These are phyloP conservation scores for Chalara sp. DNA, from an alignment of 2,329 filamentous ascomycete genomes.

Conservation along the genomic window DNA sequence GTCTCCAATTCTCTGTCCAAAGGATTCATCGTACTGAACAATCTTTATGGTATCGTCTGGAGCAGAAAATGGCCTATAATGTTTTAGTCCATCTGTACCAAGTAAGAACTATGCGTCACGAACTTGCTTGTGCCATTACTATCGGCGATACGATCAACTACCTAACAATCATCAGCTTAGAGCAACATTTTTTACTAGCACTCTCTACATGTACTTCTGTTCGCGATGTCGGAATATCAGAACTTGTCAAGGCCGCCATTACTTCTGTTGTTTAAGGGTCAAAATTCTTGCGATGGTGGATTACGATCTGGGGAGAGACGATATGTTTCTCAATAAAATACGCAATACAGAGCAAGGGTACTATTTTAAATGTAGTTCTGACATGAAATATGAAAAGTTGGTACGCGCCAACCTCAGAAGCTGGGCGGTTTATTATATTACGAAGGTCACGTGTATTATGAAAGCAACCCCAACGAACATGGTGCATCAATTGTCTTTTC, in stretches of 20 bases:
- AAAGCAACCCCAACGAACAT: no score
- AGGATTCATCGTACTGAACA: constrained; percentile 31
- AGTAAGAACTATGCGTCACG: background rate
- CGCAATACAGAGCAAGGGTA: no score
- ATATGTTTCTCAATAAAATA: no score
- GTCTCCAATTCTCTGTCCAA: constrained; percentile 29
- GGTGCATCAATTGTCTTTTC: no score
- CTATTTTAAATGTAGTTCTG: no score
- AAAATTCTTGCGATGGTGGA: no score
- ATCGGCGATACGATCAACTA: constrained; percentile 17
- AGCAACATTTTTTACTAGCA: background rate
- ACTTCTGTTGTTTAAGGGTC: no score
- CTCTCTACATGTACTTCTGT: constrained; percentile 1
- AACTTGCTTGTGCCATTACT: constrained; percentile 18
- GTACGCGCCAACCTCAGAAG: no score
- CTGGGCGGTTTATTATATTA: no score
- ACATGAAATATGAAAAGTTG: no score
- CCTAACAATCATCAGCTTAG: constrained; percentile 9
- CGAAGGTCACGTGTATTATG: no score
- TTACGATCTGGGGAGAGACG: no score
- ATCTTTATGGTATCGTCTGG: constrained; percentile 26
- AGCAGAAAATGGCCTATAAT: constrained; percentile 10
- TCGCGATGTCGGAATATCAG: background rate
- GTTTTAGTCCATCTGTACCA: constrained; percentile 5
- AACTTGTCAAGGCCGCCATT: constrained; percentile 9